Evolutionary conservation across 2,329 filamentous ascomycete genomes (phyloP).

Genomic region (Diaporthe sp.): DNA sequence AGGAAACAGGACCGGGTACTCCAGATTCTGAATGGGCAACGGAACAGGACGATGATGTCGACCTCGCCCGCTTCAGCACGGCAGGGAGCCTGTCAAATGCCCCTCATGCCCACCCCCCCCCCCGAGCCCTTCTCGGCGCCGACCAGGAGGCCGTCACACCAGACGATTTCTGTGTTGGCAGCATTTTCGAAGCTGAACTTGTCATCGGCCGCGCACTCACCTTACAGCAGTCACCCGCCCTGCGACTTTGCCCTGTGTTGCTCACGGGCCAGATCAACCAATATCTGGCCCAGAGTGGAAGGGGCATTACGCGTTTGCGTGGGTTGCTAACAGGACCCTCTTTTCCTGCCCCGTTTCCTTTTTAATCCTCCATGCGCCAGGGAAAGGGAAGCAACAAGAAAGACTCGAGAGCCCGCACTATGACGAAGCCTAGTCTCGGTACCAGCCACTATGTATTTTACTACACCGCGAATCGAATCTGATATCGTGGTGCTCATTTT

Average conservation of each 20-base stretch:
- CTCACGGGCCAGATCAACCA: slow-evolving; percentile 18
- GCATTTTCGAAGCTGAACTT: background rate
- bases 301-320: slow-evolving; percentile 38
- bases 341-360: slow-evolving; percentile 24
- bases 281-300: slow-evolving; percentile 23
- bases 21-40: slow-evolving; percentile 16
- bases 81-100: background rate
- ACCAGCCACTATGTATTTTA: slow-evolving; percentile 20
- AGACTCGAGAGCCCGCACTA: slow-evolving; percentile 31
- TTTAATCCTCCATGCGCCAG: slow-evolving; percentile 23
- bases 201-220: slow-evolving; percentile 24
- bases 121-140: background rate
- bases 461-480: slow-evolving; percentile 18
- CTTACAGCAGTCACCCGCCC: background rate
- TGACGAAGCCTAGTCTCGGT: slow-evolving; percentile 32
- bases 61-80: background rate
- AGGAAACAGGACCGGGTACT: slow-evolving; percentile 24
- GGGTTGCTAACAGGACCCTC: slow-evolving; percentile 6
- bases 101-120: background rate
- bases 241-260: background rate
- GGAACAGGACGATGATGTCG: slow-evolving; percentile 3
- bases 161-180: background rate
- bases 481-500: background rate
- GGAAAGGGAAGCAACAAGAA: slow-evolving; percentile 17
- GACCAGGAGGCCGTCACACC: background rate